phyloP scores from a whole-genome alignment of 176 grass and related monocot species.

The Carex myosuroides region DNA sequence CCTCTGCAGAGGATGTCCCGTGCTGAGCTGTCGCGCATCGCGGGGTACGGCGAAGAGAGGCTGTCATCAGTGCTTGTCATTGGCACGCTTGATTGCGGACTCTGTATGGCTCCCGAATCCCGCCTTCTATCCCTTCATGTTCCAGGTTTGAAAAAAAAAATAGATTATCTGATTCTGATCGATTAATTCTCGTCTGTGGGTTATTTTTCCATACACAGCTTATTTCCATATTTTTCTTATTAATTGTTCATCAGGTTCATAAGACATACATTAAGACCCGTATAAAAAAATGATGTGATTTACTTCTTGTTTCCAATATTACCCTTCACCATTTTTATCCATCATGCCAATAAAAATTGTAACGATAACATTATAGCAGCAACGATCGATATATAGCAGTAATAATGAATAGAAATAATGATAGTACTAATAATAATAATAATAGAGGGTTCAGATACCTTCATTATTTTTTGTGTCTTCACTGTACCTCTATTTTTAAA shows the following conservation, averaged over 20 bases:
- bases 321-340: not conserved
- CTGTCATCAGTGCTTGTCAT: slow-evolving; percentile 56
- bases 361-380: not conserved
- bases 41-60: slow-evolving; percentile 62
- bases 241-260: not conserved
- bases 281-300: not conserved
- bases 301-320: not conserved
- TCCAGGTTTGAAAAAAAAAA: slow-evolving; percentile 22
- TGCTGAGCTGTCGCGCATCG: slow-evolving; percentile 47
- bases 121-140: slow-evolving; percentile 41
- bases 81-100: slow-evolving; percentile 46
- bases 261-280: not conserved
- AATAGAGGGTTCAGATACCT: not conserved
- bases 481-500: no score
- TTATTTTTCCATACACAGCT: not conserved
- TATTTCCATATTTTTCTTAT: not conserved
- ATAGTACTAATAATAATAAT: not conserved
- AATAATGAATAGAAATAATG: not conserved
- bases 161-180: not conserved
- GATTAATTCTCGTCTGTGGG: not conserved
- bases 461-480: no score
- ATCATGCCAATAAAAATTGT: not conserved
- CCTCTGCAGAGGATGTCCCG: slow-evolving; percentile 51
- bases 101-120: slow-evolving; percentile 35
- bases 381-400: not conserved